These are phyloP conservation scores for Rhizomucor miehei DNA, from an alignment of 371 early-diverging fungal species.

Conservation along the genomic window DNA sequence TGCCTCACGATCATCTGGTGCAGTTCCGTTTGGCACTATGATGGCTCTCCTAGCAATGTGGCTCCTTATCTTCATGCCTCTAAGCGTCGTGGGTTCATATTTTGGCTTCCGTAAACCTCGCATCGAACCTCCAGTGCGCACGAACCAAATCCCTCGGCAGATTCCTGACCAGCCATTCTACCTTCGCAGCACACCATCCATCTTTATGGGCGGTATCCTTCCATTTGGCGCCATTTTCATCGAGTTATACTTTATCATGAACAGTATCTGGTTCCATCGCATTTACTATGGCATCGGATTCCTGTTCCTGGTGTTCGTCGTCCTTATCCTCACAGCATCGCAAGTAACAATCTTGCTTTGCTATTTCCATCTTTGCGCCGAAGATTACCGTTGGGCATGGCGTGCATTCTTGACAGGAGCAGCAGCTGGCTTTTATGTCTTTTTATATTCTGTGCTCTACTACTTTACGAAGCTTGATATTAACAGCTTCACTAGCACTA, in stretches of 20 bases:
- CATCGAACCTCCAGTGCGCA: conserved; percentile 83
- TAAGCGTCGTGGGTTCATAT: conserved; percentile 85
- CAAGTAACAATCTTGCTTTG: conserved; percentile 80
- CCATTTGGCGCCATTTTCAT: conserved; percentile 90
- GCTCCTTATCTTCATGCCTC: conserved; percentile 84
- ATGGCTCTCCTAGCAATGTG: conserved; percentile 83
- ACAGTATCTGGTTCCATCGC: conserved; percentile 81
- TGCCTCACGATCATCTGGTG: conserved; percentile 80
- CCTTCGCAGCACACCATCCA: conserved; percentile 64
- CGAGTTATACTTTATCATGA: conserved; percentile 83
- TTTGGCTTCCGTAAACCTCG: conserved; percentile 83
- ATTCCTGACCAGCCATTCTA: conserved; percentile 80
- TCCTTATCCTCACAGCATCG: conserved; percentile 75
- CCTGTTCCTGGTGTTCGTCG: conserved; percentile 72
- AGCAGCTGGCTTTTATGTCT: conserved; percentile 81
- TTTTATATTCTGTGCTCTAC: conserved; percentile 77
- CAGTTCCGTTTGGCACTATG: conserved; percentile 89
- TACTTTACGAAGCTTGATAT: conserved; percentile 70
- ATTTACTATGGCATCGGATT: conserved; percentile 89
- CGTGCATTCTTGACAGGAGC: conserved; percentile 85
- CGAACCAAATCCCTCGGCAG: conserved; percentile 88
- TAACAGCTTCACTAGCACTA: conserved; percentile 64
- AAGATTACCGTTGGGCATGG: conserved; percentile 95
- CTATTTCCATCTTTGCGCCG: conserved; percentile 86
- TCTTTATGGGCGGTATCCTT: conserved; percentile 76